These are phyloP conservation scores for Echinochloa phyllopogon DNA, from an alignment of 176 grass and related monocot genomes.

Conservation along the genomic window DNA sequence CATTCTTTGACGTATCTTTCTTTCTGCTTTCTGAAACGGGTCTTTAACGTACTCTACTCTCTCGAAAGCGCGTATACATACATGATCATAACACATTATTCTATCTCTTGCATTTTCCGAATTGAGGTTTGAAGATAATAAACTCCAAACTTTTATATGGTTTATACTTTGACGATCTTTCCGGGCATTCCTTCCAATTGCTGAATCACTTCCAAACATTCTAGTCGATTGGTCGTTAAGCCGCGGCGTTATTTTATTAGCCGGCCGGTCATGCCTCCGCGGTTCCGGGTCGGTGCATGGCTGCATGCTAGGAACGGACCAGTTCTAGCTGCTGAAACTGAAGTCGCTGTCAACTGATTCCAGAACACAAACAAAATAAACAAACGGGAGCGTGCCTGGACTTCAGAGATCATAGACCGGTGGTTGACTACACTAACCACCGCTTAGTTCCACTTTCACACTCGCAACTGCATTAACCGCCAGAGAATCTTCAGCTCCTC, in stretches of 20 bases:
- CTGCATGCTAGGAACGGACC: slow-evolving; percentile 23
- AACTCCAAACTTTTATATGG: neutral
- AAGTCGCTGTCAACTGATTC: slow-evolving; percentile 9
- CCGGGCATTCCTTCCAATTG: neutral
- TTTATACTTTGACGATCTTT: slow-evolving; percentile 30
- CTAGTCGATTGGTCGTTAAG: neutral
- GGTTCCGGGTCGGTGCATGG: neutral
- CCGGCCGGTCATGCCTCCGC: neutral
- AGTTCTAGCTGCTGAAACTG: neutral
- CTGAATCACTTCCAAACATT: slow-evolving; percentile 30
- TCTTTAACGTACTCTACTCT: slow-evolving; percentile 3
- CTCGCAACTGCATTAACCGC: neutral
- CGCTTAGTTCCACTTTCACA: neutral
- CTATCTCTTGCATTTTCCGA: neutral
- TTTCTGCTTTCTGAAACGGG: neutral
- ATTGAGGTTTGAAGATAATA: slow-evolving; percentile 3
- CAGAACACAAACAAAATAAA: neutral
- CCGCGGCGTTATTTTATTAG: neutral
- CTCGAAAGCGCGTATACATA: neutral
- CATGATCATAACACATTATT: neutral
- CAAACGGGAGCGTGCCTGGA: neutral
- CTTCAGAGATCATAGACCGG: neutral
- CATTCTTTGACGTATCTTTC: neutral
- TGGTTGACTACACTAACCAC: neutral
- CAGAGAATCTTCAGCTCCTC: neutral